Percentiles rank a stretch among this genome's conserved stretches.
These are phyloP conservation scores for Schwanniomyces polymorphus DNA, from an alignment of 805 yeast species.

Conservation along the genomic window DNA sequence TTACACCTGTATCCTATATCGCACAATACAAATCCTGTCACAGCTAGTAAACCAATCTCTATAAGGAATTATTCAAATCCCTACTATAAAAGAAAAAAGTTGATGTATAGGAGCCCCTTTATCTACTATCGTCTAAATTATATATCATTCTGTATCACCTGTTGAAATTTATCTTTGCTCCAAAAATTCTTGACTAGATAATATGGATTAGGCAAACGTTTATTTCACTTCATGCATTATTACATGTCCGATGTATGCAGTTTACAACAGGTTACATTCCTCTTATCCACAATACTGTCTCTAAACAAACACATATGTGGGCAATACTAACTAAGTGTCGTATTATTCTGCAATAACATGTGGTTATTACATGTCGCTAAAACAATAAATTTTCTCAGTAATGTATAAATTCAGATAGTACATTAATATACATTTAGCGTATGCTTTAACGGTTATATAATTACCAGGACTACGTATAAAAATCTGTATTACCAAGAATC, in stretches of 20 bases:
- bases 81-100: background rate
- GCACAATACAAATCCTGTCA: background rate
- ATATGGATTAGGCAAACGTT: background rate
- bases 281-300: background rate
- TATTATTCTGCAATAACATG: background rate
- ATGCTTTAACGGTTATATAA: background rate
- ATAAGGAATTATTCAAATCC: background rate
- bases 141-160: background rate
- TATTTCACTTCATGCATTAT: background rate
- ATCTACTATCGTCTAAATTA: background rate
- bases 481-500: background rate
- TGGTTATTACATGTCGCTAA: background rate
- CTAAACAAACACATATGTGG: background rate
- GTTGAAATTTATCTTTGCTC: background rate
- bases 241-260: background rate
- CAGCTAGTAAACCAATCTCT: background rate
- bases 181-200: background rate
- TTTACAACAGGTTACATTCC: background rate
- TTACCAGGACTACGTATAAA: background rate
- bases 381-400: background rate
- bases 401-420: background rate
- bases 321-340: background rate
- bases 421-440: background rate
- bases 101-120: background rate
- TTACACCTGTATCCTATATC: background rate